These are phyloP conservation scores for Diaporthe sp. DNA, from an alignment of 2,329 filamentous ascomycete genomes.

Conservation along the genomic window DNA sequence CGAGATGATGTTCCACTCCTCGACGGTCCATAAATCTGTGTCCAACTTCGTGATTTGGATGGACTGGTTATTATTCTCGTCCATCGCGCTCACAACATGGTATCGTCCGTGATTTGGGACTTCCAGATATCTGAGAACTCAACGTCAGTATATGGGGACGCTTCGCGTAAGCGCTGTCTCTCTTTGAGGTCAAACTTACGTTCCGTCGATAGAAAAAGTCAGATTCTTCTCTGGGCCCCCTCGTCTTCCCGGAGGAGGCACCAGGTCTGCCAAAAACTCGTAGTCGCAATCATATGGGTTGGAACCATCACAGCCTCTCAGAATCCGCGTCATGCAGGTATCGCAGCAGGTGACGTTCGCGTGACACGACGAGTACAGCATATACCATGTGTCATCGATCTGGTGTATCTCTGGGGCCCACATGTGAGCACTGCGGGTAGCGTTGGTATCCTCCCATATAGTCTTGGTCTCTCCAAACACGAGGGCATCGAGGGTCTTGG, in stretches of 20 bases:
- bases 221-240: conserved; percentile 10
- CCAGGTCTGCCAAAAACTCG: conserved; percentile 14
- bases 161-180: accelerated
- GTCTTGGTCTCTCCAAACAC: conserved; percentile 15
- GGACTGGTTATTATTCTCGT: conserved; percentile 36
- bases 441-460: conserved; percentile 12
- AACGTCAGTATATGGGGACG: neutral
- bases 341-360: conserved; percentile 35
- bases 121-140: neutral
- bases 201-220: conserved; percentile 17
- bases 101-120: conserved; percentile 35
- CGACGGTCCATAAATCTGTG: conserved; percentile 39
- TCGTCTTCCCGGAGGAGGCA: conserved; percentile 8
- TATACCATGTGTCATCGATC: conserved; percentile 44
- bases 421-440: conserved; percentile 28
- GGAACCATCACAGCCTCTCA: neutral
- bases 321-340: conserved; percentile 36
- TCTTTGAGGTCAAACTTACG: neutral
- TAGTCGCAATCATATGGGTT: conserved; percentile 7
- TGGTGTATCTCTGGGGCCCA: conserved; percentile 44
- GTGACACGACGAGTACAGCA: conserved; percentile 43
- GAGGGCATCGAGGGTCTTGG: conserved; percentile 8
- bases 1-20: conserved; percentile 42
- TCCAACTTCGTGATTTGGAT: conserved; percentile 40
- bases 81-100: conserved; percentile 39